Base-by-base conservation (phyloP, 768 basidiomycete species). In the Lactarius akahatsu region DNA sequence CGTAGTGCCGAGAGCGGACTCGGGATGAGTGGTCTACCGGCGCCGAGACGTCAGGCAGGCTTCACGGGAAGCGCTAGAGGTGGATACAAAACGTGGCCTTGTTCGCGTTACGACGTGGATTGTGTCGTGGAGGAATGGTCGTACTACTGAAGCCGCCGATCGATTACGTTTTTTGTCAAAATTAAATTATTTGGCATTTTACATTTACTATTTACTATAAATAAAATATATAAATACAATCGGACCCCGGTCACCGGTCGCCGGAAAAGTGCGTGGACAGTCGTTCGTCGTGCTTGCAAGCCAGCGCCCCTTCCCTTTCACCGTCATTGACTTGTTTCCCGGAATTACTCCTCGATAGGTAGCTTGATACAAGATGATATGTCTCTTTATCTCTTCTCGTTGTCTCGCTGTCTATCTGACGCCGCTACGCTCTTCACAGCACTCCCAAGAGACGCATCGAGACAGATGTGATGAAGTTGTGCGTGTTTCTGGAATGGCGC, bases 391-490 rank as follows among this genome's bases (percentile, higher is more conserved):
- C 43, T 28, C 13, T 43, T 16, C 41, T n/a, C 9, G 16, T 15
- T 4, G 40, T 52, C 41, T n/a, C 23, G 26, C 62, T 57, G 55
- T 69, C 68, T 52, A 52, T 52, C 76, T 81, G 65, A 81, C 75
- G 70, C 41, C 60, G 47, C 66, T 60, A 63, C 40, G 66, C 70
- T 65, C 58, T 76, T 73, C 78, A 91, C 92, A 87, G 89, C 74
- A 88, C 89, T 73, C 89, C 92, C 69, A 97, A 92, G 78, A 91
- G 96, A 67, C 90, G 96, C 67, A 96, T 97, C 77, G 96, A 98
- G 78, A 98, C 95, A 58, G 97, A 99, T 82, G 96, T 99, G 61
- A 97, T 98, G 96, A 98, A 98, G 82, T 81, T 99, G 96, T 96
- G 76, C 74, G 86, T 78, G 7, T 36, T 4, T 52, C 20, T n/a